Evolutionary conservation across 768 basidiomycete species (phyloP).

Genomic region (Lactarius tabidus): DNA sequence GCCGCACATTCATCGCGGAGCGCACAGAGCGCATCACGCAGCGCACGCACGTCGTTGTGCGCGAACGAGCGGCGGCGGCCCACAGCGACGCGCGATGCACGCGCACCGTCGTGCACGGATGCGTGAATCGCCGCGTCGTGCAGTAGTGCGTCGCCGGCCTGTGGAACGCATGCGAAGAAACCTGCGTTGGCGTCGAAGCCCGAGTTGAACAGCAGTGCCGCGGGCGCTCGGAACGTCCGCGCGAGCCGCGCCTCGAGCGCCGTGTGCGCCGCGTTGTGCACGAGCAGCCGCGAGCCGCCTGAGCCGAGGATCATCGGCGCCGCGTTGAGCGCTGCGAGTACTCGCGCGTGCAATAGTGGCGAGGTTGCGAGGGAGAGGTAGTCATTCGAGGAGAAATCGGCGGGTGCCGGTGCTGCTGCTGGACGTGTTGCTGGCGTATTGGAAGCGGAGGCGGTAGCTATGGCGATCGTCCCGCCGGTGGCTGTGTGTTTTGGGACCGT

Average conservation of each 20-base stretch:
- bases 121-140: constrained; percentile 90
- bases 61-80: constrained; percentile 47
- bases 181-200: constrained; percentile 92
- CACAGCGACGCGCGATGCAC: constrained; percentile 45
- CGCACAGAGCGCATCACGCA: constrained; percentile 43
- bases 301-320: constrained; percentile 74
- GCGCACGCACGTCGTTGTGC: constrained; percentile 63
- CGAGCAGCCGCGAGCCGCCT: constrained; percentile 81
- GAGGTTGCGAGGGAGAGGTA: constrained; percentile 81
- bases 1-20: constrained; percentile 39
- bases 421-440: constrained; percentile 24
- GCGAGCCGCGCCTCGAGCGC: constrained; percentile 68
- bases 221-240: constrained; percentile 55
- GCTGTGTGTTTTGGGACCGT: background rate
- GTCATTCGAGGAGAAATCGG: constrained; percentile 89
- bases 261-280: constrained; percentile 67
- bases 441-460: background rate
- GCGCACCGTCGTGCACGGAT: constrained; percentile 85
- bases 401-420: constrained; percentile 31
- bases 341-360: constrained; percentile 47
- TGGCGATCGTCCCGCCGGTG: background rate
- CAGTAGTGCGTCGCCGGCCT: constrained; percentile 68
- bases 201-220: constrained; percentile 84
- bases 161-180: constrained; percentile 78
- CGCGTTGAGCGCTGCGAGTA: constrained; percentile 49